phyloP scores from a whole-genome alignment of 2,329 filamentous ascomycete species.

The Raffaelea arxii region DNA sequence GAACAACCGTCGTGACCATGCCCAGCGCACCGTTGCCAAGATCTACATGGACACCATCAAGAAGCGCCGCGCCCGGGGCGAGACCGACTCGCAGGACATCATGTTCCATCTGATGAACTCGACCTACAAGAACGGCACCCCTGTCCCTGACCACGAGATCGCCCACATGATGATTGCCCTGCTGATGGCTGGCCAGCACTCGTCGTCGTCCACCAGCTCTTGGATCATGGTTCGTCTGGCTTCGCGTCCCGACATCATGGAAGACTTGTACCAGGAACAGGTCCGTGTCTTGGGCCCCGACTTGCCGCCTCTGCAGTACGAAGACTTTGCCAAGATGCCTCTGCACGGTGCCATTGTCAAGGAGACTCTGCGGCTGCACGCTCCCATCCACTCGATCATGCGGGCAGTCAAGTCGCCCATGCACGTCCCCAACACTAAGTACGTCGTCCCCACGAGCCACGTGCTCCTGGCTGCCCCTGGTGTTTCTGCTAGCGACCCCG shows the following conservation, averaged over 20 bases:
- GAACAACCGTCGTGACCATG: constrained; percentile 62
- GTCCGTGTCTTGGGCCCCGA: constrained; percentile 61
- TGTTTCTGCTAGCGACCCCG: constrained; percentile 60
- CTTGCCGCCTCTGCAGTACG: constrained; percentile 65
- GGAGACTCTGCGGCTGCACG: constrained; percentile 83
- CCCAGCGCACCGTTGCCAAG: constrained; percentile 64
- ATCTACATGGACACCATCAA: constrained; percentile 68
- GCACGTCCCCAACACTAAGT: constrained; percentile 72
- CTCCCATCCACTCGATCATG: constrained; percentile 91
- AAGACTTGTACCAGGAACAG: constrained; percentile 72
- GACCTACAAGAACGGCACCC: constrained; percentile 62
- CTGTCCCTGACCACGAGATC: constrained; percentile 64
- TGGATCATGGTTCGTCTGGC: constrained; percentile 72
- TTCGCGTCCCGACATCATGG: constrained; percentile 56
- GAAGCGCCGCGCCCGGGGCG: constrained; percentile 42
- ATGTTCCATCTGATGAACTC: constrained; percentile 72
- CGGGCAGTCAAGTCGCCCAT: constrained; percentile 85
- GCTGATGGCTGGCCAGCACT: constrained; percentile 77
- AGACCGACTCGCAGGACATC: constrained; percentile 53
- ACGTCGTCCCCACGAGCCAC: constrained; percentile 71
- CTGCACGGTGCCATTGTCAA: constrained; percentile 80
- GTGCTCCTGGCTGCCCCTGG: constrained; percentile 78
- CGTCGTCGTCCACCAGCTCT: constrained; percentile 64
- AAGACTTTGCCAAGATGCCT: constrained; percentile 67
- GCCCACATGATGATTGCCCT: constrained; percentile 82